These are phyloP conservation scores for Geotrichum macrosporum DNA, from an alignment of 1,139 yeast genomes.

Conservation along the genomic window DNA sequence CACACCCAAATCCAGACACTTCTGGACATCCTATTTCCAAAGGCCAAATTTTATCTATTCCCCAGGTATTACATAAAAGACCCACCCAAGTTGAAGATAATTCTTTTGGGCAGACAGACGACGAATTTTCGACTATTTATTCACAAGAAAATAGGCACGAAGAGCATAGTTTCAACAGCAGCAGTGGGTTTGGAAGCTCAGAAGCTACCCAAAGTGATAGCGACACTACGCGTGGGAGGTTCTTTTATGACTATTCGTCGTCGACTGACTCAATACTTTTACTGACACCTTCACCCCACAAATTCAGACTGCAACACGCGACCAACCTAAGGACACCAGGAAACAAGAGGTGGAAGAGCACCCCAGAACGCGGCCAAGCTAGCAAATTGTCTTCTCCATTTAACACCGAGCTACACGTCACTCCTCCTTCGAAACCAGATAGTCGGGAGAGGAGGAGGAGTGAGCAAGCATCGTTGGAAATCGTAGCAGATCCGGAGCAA, in stretches of 20 bases:
- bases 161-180: constrained; percentile 7
- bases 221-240: constrained; percentile 5
- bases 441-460: constrained; percentile 3
- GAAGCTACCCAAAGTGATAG: constrained; percentile 6
- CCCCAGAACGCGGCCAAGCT: constrained; percentile 9
- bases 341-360: constrained; percentile 5
- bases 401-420: background rate
- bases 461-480: background rate
- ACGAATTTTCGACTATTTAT: constrained; percentile 1
- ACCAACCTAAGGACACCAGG: background rate
- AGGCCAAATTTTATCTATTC: background rate
- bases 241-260: constrained; percentile 18
- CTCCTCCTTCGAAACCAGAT: constrained; percentile 1
- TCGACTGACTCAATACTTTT: constrained; percentile 14
- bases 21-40: background rate
- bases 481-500: background rate
- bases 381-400: constrained; percentile 7
- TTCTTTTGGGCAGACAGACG: background rate
- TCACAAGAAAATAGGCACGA: background rate
- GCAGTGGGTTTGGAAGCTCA: constrained; percentile 11
- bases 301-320: constrained; percentile 1
- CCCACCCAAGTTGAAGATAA: background rate
- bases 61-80: background rate
- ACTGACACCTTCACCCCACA: constrained; percentile 6
- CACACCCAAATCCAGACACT: constrained; percentile 3